Conservation (phyloP, 1,284 basidiomycete genomes). For the Tremellales sp. region DNA sequence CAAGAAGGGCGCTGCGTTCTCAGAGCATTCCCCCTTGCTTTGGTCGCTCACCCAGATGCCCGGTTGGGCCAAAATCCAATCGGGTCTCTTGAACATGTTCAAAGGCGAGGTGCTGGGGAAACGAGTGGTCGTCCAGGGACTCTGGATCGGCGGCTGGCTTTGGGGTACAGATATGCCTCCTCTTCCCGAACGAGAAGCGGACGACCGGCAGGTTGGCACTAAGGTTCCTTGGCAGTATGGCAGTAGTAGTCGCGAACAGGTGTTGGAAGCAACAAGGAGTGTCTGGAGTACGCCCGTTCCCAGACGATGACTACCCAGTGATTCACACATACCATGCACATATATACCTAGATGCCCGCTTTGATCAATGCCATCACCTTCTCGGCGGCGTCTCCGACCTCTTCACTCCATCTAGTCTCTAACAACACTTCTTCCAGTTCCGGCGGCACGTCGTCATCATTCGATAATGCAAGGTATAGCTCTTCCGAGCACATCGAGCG, state of each 20-base stretch:
- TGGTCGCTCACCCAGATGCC: slow-evolving; percentile 80
- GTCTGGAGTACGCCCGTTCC: too few relatives aligned
- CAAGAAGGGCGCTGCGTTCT: slow-evolving; percentile 74
- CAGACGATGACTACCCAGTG: too few relatives aligned
- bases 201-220: too few relatives aligned
- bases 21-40: slow-evolving; percentile 88
- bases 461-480: slow-evolving; percentile 68
- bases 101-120: slow-evolving; percentile 92
- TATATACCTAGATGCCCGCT: too few relatives aligned
- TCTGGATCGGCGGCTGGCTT: slow-evolving; percentile 70
- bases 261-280: too few relatives aligned
- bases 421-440: slow-evolving; percentile 70
- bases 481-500: slow-evolving; percentile 74
- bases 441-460: slow-evolving; percentile 65
- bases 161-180: slow-evolving; percentile 38
- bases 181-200: too few relatives aligned
- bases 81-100: slow-evolving; percentile 93
- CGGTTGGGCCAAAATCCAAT: slow-evolving; percentile 83
- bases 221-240: too few relatives aligned
- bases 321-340: too few relatives aligned
- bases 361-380: slow-evolving; percentile 15
- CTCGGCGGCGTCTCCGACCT: slow-evolving; percentile 11
- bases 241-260: too few relatives aligned
- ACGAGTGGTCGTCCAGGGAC: slow-evolving; percentile 93
- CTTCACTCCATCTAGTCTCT: slow-evolving; percentile 68